Evolutionary conservation across 768 basidiomycete species (phyloP).

Genomic region (Psilocybe cubensis): DNA sequence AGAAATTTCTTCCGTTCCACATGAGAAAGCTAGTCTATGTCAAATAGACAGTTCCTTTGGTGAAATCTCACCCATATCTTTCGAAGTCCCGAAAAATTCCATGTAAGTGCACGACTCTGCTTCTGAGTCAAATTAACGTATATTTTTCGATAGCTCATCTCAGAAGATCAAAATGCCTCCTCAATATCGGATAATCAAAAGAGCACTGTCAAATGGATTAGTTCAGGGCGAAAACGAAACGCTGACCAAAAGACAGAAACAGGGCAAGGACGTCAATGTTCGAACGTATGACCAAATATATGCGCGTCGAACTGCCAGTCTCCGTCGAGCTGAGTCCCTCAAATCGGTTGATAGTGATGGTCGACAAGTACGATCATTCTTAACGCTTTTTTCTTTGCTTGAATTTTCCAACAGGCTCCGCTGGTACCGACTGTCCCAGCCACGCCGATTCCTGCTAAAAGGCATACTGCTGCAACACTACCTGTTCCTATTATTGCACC

Average conservation of each 20-base stretch:
- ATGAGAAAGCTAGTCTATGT: not conserved
- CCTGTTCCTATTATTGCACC: conserved; percentile 60
- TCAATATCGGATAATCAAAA: conserved; percentile 22
- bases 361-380: not conserved
- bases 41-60: not conserved
- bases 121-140: not conserved
- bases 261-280: not conserved
- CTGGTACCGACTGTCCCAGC: conserved; percentile 16
- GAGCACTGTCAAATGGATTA: conserved; percentile 12
- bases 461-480: not conserved
- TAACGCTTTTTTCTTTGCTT: not conserved
- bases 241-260: conserved; percentile 16
- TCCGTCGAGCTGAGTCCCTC: conserved; percentile 21
- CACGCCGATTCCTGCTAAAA: not conserved
- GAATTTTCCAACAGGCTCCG: not conserved
- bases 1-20: not conserved
- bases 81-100: not conserved
- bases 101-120: not conserved
- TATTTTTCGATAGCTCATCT: not conserved
- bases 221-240: not conserved
- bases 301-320: conserved; percentile 22
- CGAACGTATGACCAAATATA: conserved; percentile 16
- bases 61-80: conserved; percentile 11
- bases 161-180: not conserved
- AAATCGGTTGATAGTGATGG: not conserved